These are phyloP conservation scores for Aurifilum marmelostoma DNA, from an alignment of 2,329 filamentous ascomycete genomes.

Conservation along the genomic window DNA sequence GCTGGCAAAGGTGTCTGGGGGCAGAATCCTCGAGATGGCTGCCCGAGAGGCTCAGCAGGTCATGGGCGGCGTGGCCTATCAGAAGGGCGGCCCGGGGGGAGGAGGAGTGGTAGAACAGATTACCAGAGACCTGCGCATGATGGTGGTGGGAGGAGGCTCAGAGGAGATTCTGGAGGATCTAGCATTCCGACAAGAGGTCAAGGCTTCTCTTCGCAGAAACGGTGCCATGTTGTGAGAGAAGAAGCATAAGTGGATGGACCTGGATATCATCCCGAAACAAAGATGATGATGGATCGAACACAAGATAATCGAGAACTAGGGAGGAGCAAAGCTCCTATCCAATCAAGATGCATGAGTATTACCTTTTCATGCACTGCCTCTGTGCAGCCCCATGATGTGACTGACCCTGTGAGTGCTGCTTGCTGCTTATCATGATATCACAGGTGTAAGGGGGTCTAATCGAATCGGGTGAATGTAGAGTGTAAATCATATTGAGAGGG, in stretches of 20 bases:
- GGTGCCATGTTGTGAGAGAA: not conserved
- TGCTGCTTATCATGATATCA: not conserved
- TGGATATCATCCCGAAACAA: not conserved
- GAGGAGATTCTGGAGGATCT: constrained; percentile 54
- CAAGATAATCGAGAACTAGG: constrained; percentile 16
- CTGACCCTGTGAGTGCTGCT: not conserved
- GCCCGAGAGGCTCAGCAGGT: constrained; percentile 54
- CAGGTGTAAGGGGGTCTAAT: not conserved
- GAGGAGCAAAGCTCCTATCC: constrained; percentile 19
- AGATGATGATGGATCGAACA: not conserved
- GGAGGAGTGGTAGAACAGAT: constrained; percentile 53
- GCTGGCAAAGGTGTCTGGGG: constrained; percentile 48
- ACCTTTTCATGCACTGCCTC: constrained; percentile 22
- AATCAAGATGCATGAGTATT: constrained; percentile 10
- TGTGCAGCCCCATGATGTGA: constrained; percentile 12
- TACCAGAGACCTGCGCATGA: constrained; percentile 52
- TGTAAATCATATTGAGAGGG: not conserved
- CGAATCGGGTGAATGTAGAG: not conserved
- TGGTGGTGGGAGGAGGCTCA: constrained; percentile 54
- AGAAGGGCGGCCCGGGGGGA: constrained; percentile 42
- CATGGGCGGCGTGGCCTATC: constrained; percentile 53
- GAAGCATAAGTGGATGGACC: not conserved
- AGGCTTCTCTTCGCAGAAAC: constrained; percentile 3
- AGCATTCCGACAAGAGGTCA: constrained; percentile 48
- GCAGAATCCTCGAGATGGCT: constrained; percentile 49